Evolutionary conservation across 768 basidiomycete species (phyloP).

Genomic region (Hygrophorus pudorinus): DNA sequence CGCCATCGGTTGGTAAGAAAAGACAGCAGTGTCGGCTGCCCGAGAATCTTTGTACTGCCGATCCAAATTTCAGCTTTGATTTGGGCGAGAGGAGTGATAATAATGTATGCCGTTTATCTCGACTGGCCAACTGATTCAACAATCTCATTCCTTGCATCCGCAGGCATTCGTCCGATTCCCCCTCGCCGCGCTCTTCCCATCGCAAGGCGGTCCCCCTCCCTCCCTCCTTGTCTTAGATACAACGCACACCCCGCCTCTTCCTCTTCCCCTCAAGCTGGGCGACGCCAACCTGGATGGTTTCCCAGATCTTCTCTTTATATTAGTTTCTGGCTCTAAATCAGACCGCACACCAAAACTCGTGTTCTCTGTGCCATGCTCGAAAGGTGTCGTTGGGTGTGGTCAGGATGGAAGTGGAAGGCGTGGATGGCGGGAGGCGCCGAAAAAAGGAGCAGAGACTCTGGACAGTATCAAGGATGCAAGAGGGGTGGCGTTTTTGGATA

Average conservation of each 20-base stretch:
- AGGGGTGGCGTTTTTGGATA: slow-evolving; percentile 72
- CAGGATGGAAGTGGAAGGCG: slow-evolving; percentile 41
- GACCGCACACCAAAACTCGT: slow-evolving; percentile 50
- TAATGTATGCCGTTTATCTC: slow-evolving; percentile 27
- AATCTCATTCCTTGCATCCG: background rate
- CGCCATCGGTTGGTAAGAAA: slow-evolving; percentile 37
- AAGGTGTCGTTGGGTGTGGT: slow-evolving; percentile 48
- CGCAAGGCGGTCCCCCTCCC: slow-evolving; percentile 18
- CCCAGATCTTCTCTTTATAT: slow-evolving; percentile 70
- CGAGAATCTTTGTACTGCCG: slow-evolving; percentile 71
- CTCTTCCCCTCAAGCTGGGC: slow-evolving; percentile 72
- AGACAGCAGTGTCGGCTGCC: slow-evolving; percentile 62
- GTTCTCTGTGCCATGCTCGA: slow-evolving; percentile 51
- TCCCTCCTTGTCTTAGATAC: slow-evolving; percentile 66
- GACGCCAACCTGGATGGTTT: slow-evolving; percentile 93
- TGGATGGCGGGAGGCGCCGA: slow-evolving; percentile 47
- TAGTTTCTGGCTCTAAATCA: slow-evolving; percentile 27
- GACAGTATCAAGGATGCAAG: slow-evolving; percentile 68
- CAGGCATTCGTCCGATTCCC: slow-evolving; percentile 64
- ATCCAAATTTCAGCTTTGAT: slow-evolving; percentile 73
- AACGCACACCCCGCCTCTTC: slow-evolving; percentile 54
- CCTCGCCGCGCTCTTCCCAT: slow-evolving; percentile 47
- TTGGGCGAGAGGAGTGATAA: slow-evolving; percentile 41
- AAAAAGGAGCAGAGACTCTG: slow-evolving; percentile 50
- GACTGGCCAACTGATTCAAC: background rate